These are phyloP conservation scores for Sophora flavescens DNA, from an alignment of 306 rosid genomes.

Conservation along the genomic window DNA sequence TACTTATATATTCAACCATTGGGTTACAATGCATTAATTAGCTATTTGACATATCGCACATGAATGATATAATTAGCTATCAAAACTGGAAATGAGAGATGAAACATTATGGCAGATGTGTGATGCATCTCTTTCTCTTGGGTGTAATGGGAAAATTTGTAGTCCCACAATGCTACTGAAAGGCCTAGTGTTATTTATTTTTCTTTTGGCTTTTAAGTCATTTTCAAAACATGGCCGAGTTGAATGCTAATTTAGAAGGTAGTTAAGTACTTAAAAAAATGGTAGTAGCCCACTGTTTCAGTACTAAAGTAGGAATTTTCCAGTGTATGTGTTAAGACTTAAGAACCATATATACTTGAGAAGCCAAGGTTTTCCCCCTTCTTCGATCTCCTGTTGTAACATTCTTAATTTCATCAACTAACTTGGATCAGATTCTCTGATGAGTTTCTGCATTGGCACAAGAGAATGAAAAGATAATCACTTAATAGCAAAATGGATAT, in stretches of 20 bases:
- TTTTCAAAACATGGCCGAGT: background rate
- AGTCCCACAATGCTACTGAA: background rate
- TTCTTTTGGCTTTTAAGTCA: background rate
- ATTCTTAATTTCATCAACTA: background rate
- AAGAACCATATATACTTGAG: background rate
- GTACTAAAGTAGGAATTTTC: background rate
- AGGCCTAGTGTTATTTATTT: background rate
- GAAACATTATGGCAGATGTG: background rate
- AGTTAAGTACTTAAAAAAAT: too few species aligned
- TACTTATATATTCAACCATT: too few species aligned
- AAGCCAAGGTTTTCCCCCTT: background rate
- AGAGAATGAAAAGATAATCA: background rate
- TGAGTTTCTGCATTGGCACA: conserved; percentile 15
- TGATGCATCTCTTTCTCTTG: conserved; percentile 25
- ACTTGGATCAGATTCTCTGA: background rate
- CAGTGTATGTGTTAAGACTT: background rate
- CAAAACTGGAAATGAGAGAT: background rate
- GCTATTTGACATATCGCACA: background rate
- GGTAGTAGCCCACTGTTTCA: background rate
- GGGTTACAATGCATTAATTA: too few species aligned
- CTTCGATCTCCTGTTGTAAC: background rate
- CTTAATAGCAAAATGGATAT: conserved; percentile 11
- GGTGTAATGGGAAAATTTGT: background rate
- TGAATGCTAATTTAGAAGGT: too few species aligned
- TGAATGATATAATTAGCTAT: background rate